Conservation (phyloP, 2,329 filamentous ascomycete genomes). For the Xylaria sp. region DNA sequence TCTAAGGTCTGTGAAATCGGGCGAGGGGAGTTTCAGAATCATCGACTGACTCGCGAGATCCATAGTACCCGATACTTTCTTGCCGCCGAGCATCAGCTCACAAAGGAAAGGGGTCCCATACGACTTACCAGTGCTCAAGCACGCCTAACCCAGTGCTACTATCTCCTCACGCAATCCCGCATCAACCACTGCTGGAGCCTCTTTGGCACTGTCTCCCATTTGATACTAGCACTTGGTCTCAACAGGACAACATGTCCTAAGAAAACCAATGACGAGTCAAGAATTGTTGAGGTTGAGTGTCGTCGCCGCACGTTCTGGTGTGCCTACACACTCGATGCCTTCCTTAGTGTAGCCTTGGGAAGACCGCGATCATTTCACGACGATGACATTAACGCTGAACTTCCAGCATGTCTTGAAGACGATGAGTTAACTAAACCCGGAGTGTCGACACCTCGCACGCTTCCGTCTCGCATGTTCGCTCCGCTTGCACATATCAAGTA, state of each 20-base stretch:
- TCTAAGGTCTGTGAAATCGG: constrained; percentile 20
- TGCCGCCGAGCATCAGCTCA: constrained; percentile 42
- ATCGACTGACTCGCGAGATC: not conserved
- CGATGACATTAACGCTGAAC: constrained; percentile 21
- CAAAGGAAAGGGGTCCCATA: constrained; percentile 45
- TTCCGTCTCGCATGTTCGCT: constrained; percentile 49
- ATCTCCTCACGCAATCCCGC: constrained; percentile 56
- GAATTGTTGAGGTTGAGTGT: constrained; percentile 53
- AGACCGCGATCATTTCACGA: constrained; percentile 27
- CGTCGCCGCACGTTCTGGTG: constrained; percentile 51
- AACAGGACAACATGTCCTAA: constrained; percentile 47
- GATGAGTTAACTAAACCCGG: constrained; percentile 10
- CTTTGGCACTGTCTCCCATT: constrained; percentile 55
- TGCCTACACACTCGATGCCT: constrained; percentile 22
- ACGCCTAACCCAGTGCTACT: constrained; percentile 55
- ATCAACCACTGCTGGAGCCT: constrained; percentile 60
- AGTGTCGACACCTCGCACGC: constrained; percentile 10
- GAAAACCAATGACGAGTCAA: constrained; percentile 39
- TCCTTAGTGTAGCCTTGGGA: constrained; percentile 20
- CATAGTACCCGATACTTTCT: constrained; percentile 29
- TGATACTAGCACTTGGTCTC: constrained; percentile 54
- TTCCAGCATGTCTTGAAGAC: constrained; percentile 10
- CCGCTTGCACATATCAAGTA: constrained; percentile 52
- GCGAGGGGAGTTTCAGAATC: not conserved
- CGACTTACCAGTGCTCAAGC: constrained; percentile 47